Base-by-base conservation (phyloP, 2,329 filamentous ascomycete genomes). In the Colletotrichum liaoningense region DNA sequence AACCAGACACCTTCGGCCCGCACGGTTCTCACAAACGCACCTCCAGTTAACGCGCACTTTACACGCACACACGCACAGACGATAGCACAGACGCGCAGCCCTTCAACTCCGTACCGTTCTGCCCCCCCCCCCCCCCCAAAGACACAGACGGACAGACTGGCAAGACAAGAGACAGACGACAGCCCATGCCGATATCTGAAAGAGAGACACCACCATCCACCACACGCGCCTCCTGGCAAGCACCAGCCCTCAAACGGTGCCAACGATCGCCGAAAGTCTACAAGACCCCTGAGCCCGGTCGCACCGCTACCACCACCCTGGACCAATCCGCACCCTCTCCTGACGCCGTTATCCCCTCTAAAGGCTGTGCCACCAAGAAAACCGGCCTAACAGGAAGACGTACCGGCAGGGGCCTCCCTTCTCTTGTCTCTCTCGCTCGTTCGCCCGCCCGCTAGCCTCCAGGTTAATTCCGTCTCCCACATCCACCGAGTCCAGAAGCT, bases 211-310 rank as follows among this genome's bases (percentile, higher is more conserved):
- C 33, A 59, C 42, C 19, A 19, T 49, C 42, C 42, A 52, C 16
- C 69, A 71, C 69, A 59, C 69, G 58, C 69, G 63, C 69, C 64
- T 71, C 68, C 63, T 67, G 63, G 56, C 66, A 54, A 69, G 58
- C 69, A 68, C 69, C 69, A 64, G 67, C 70, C 49, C 67, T 73
- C 60, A 73, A 73, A 70, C 70, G 70, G 67, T 73, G 67, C 49
- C 67, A 70, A 62, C 67, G 67, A 73, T 65, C 60, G 60, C 70
- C 70, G 70, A 73, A 73, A 73, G 70, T 73, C 70, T 73, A 70
- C 67, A 65, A 73, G 70, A 73, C 70, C 70, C 67, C 67, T 73
- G 70, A 73, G 70, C 70, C 70, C 56, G 60, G 70, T 73, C 70
- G 60, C 60, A 62, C 60, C 65, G 52, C 67, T 60, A 70, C 60